Conservation (phyloP, 2,329 filamentous ascomycete species). For the Cytospora piceicola region DNA sequence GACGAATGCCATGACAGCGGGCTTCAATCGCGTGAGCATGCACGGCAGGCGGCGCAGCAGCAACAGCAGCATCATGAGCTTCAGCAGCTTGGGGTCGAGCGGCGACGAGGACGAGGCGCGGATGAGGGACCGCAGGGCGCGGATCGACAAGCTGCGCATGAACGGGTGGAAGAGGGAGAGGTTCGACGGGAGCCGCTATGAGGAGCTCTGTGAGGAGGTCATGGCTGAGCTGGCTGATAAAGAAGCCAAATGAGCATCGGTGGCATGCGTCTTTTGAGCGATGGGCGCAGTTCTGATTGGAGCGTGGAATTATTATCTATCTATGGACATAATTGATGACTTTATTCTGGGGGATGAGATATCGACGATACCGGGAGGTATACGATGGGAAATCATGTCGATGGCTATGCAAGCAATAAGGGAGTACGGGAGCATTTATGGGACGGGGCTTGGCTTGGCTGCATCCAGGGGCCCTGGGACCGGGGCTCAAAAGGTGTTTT, state of each 20-base stretch:
- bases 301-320: not conserved
- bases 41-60: constrained; percentile 21
- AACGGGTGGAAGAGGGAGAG: constrained; percentile 59
- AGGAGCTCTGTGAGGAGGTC: constrained; percentile 54
- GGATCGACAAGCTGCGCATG: constrained; percentile 59
- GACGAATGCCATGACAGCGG: constrained; percentile 11
- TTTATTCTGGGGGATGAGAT: not conserved
- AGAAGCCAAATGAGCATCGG: not conserved
- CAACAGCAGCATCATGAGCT: constrained; percentile 26
- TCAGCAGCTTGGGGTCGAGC: constrained; percentile 34
- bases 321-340: constrained; percentile 1
- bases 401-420: not conserved
- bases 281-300: not conserved
- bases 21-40: constrained; percentile 9
- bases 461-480: not conserved
- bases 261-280: not conserved
- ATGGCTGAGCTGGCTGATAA: constrained; percentile 52
- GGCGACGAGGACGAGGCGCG: constrained; percentile 42
- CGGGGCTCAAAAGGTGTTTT: not conserved
- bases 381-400: not conserved
- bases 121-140: constrained; percentile 49
- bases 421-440: not conserved
- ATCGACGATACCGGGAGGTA: not conserved
- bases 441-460: not conserved
- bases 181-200: constrained; percentile 58